Evolutionary conservation across 2,329 filamentous ascomycete species (phyloP).

Genomic region (Colletotrichum tofieldiae): DNA sequence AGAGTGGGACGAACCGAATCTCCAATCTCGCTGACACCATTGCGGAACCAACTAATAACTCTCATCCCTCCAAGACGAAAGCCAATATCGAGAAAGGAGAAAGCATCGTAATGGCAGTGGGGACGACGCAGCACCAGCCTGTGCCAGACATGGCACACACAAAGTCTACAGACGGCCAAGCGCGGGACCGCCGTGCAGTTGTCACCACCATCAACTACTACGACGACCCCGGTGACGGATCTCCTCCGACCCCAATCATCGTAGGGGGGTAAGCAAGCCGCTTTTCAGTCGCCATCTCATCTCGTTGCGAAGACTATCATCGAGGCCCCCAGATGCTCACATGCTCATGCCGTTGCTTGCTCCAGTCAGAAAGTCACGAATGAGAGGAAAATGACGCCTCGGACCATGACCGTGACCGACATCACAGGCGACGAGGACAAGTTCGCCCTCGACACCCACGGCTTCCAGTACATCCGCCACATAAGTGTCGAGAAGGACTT

Average conservation of each 20-base stretch:
- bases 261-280: constrained; percentile 43
- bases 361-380: constrained; percentile 68
- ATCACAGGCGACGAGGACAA: constrained; percentile 77
- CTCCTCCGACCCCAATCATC: constrained; percentile 43
- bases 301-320: neutral
- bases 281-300: constrained; percentile 25
- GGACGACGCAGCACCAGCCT: constrained; percentile 7
- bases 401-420: constrained; percentile 69
- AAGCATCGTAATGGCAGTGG: constrained; percentile 6
- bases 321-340: neutral
- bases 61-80: neutral
- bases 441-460: constrained; percentile 68
- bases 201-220: constrained; percentile 44
- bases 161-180: constrained; percentile 10
- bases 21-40: neutral
- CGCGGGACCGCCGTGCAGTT: constrained; percentile 27
- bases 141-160: constrained; percentile 1
- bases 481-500: constrained; percentile 67
- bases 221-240: constrained; percentile 44
- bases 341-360: constrained; percentile 22
- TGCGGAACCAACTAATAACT: neutral
- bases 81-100: neutral
- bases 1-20: constrained; percentile 12
- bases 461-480: constrained; percentile 71
- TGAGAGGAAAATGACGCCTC: constrained; percentile 77